Evolutionary conservation across 2,329 filamentous ascomycete genomes (phyloP).

Genomic region (Monosporascus sp.): DNA sequence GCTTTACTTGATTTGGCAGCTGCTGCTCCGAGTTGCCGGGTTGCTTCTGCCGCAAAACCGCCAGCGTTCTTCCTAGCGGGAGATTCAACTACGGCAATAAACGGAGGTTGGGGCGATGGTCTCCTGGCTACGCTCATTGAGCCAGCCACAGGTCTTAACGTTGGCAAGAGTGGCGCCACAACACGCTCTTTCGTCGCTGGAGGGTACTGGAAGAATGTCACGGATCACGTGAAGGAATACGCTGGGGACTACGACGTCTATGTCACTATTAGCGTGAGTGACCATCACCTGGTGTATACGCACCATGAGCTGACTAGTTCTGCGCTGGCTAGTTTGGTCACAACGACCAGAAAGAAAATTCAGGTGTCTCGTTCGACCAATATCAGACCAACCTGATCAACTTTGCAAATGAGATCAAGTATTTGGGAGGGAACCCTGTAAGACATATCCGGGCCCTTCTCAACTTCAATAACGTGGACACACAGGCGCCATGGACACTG

Average conservation of each 20-base stretch:
- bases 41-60: conserved; percentile 13
- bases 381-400: conserved; percentile 47
- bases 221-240: conserved; percentile 36
- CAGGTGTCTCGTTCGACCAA: conserved; percentile 39
- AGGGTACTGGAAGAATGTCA: conserved; percentile 48
- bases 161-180: conserved; percentile 51
- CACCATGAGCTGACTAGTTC: not conserved
- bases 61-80: conserved; percentile 45
- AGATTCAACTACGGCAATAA: conserved; percentile 43
- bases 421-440: conserved; percentile 40
- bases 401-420: conserved; percentile 39
- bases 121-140: conserved; percentile 46
- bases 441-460: conserved; percentile 3
- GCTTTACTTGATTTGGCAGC: not conserved
- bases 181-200: conserved; percentile 49
- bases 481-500: not conserved
- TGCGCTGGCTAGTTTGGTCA: conserved; percentile 48
- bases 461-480: not conserved
- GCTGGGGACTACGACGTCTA: conserved; percentile 37
- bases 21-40: not conserved
- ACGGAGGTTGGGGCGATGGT: conserved; percentile 55
- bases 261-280: conserved; percentile 48
- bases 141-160: conserved; percentile 49
- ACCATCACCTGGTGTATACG: not conserved
- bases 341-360: conserved; percentile 53